These are phyloP conservation scores for Metschnikowia continentalis DNA, from an alignment of 805 yeast species.

Conservation along the genomic window DNA sequence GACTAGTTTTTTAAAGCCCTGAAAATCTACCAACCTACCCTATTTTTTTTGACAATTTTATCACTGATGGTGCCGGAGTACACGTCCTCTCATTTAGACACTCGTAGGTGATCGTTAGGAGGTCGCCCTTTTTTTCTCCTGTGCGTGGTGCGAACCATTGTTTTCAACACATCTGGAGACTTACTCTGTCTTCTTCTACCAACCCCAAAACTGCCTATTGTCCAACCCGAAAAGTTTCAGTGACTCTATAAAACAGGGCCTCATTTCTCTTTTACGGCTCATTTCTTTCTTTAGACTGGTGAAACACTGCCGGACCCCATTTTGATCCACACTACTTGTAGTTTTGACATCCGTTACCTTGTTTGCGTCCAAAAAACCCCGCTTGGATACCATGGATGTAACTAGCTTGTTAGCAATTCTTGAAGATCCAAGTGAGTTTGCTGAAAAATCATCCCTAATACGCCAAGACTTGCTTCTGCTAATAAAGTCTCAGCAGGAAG, in stretches of 20 bases:
- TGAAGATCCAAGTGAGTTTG: slow-evolving; percentile 36
- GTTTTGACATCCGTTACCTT: slow-evolving; percentile 12
- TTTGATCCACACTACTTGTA: background rate
- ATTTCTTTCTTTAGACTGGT: background rate
- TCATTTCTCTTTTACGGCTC: background rate
- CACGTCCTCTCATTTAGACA: background rate
- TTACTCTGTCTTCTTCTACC: background rate
- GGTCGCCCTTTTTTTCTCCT: slow-evolving; percentile 1
- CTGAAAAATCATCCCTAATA: slow-evolving; percentile 25
- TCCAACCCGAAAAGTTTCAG: background rate
- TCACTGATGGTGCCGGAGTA: background rate
- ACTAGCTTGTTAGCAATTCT: slow-evolving; percentile 31
- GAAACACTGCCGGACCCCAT: background rate
- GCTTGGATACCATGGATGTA: slow-evolving; percentile 28
- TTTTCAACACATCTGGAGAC: background rate
- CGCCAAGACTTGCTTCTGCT: slow-evolving; percentile 29
- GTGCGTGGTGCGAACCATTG: slow-evolving; percentile 3
- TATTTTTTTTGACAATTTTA: background rate
- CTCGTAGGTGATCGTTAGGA: background rate
- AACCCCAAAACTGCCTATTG: background rate
- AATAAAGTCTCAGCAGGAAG: slow-evolving; percentile 27
- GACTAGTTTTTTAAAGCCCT: background rate
- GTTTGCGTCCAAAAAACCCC: slow-evolving; percentile 17
- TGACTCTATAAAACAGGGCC: background rate
- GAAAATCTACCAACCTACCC: background rate